Base-by-base conservation (phyloP, 257 asterid species). In the Linderniella brevidens region DNA sequence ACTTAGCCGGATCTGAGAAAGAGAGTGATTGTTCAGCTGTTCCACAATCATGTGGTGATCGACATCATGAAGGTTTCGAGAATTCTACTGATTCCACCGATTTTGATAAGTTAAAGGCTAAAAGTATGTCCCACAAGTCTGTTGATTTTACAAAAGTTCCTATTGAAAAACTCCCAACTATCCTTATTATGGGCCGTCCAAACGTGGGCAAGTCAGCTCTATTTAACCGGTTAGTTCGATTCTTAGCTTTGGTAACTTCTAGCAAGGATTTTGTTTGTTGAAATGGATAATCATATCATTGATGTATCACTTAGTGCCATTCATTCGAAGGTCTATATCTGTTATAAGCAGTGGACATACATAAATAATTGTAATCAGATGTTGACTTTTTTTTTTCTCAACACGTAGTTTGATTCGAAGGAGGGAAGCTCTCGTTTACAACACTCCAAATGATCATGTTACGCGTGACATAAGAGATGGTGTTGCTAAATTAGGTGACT, bases 371-470 rank as follows among this genome's bases (percentile, higher is more conserved):
- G 48, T 13, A 18, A 13, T 18, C 25, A 15, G 35, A 1, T 46
- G 25, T 46, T 19, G 1, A 9, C 19, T 13, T 39, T 39, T 8
- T 8, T 54, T 53, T 64, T 53, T 55, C 48, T 52, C 68, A 29
- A 15, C 37, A 46, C 64, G 74, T 60, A 82, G 95, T 38, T 73
- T 90, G 81, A 85, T 85, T 67, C 74, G 92, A 42, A 76, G 94
- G 76, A 81, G 99, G 77, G 99, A 90, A 69, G 97, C 96, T 17
- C 94, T 90, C 58, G 98, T 90, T 47, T 85, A 81, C 74, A 85
- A 90, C 69, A 90, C 94, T 45, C 96, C 96, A 12, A 79, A 77
- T 57, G 99, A 81, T 55, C 93, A 90, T 64, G 99, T 90, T 47
- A 85, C 96, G 4, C 82, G 94, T 29, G 99, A 90, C 47, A 77